Percentiles rank a stretch among this genome's conserved stretches.
phyloP scores from a whole-genome alignment of 2,329 filamentous ascomycete species.

The Penicillium sp. region DNA sequence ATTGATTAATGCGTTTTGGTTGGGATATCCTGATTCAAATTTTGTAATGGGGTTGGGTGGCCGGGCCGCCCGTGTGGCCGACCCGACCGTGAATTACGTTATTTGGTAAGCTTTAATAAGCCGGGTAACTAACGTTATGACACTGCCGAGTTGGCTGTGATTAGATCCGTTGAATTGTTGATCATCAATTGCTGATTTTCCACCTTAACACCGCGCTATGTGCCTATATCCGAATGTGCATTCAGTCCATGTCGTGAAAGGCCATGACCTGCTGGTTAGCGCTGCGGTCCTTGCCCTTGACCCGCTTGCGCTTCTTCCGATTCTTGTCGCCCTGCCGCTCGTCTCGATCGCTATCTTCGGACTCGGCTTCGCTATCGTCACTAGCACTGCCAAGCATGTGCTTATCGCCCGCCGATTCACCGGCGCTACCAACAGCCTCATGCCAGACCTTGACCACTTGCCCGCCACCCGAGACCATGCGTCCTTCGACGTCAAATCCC shows the following conservation, averaged over 20 bases:
- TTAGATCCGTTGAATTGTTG: too few relatives aligned
- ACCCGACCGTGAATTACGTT: too few relatives aligned
- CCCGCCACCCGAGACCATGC: constrained; percentile 88
- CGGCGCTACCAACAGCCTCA: constrained; percentile 58
- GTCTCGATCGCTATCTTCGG: constrained; percentile 52
- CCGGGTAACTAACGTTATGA: too few relatives aligned
- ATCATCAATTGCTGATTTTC: too few relatives aligned
- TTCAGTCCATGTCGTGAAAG: constrained; percentile 45
- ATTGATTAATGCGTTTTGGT: too few relatives aligned
- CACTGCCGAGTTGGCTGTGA: too few relatives aligned
- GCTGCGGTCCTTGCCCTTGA: constrained; percentile 44
- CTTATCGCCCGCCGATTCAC: constrained; percentile 37
- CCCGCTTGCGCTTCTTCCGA: constrained; percentile 45
- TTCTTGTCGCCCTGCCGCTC: constrained; percentile 50
- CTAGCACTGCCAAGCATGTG: constrained; percentile 45
- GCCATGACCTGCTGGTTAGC: constrained; percentile 45
- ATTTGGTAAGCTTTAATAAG: too few relatives aligned
- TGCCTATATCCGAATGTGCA: too few relatives aligned
- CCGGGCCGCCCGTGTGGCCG: too few relatives aligned
- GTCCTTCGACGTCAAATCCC: constrained; percentile 78
- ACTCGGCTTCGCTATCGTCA: constrained; percentile 41
- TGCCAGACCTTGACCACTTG: constrained; percentile 86
- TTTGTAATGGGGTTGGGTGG: too few relatives aligned
- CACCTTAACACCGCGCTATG: too few relatives aligned
- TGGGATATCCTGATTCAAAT: too few relatives aligned